Evolutionary conservation across 1,284 basidiomycete species (phyloP), one percentile per base, ranked within the genome.

Genomic region (Austropuccinia psidii): DNA sequence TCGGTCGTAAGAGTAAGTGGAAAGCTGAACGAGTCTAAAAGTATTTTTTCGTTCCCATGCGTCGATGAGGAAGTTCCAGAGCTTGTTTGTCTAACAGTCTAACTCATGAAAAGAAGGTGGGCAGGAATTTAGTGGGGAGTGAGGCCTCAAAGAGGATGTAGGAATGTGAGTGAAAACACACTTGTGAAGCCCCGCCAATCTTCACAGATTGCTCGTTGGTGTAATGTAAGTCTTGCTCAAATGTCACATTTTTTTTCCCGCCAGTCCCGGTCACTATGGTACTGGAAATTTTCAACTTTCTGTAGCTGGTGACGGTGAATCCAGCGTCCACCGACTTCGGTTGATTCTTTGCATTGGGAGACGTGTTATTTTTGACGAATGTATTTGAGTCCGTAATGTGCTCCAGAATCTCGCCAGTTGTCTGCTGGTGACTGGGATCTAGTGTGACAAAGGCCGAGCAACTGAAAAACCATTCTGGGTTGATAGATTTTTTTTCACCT

Each of bases 381-480:
- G 41, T 52, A 3, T 27, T 65, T 0, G n/a, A 27, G 7, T 64
- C 47, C 19, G 27, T 57, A 8, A 7, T 39, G 49, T 54, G n/a
- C 19, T 62, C 24, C 2, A 65, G 19, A n/a, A 65, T 52, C 15
- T 52, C 31, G 7, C 70, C 70, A 1, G 61, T 57, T 41, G 70
- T 65, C n/a, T 31, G 47, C 31, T 27, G n/a, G 8, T 43, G 29
- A 55, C 60, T 73, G 27, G 70, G 50, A 65, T 73, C 70, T 29
- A 86, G 86, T 74, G 88, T 54, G 35, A 80, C 86, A 79, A 89
- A 88, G 4, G 91, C 83, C 45, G 85, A 82, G 2, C 87, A 89
- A 8, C 89, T 89, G 49, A 90, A 84, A 80, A 86, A 90, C 90
- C 90, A 91, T 78, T 89, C 89, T 11, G 75, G 76, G 72, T 88